Percentiles rank a stretch among this genome's conserved stretches.
These are phyloP conservation scores for Aspergillus brasiliensis DNA, from an alignment of 2,329 filamentous ascomycete species.

Conservation along the genomic window DNA sequence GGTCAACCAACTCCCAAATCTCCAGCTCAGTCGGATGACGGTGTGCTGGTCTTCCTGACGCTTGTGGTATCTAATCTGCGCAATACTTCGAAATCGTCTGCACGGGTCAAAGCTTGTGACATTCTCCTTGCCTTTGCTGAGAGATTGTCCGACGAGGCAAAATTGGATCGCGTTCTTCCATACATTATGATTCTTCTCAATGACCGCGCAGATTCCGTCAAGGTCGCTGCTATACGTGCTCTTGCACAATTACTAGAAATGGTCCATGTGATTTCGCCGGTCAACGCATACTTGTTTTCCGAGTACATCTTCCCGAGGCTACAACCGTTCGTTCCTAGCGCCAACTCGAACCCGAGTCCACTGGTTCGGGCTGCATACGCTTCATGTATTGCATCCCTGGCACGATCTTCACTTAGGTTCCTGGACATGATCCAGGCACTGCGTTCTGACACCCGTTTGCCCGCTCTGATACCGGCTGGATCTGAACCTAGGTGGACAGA, in stretches of 20 bases:
- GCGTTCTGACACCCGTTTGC: conserved; percentile 77
- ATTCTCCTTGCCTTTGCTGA: conserved; percentile 90
- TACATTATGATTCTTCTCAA: conserved; percentile 82
- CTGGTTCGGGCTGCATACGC: conserved; percentile 89
- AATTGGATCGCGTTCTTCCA: conserved; percentile 87
- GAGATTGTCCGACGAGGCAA: conserved; percentile 89
- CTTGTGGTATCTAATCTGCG: conserved; percentile 85
- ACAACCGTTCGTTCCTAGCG: conserved; percentile 58
- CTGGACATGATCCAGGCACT: conserved; percentile 89
- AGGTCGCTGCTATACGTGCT: conserved; percentile 80
- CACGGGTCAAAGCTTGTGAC: conserved; percentile 85
- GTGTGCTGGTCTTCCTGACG: conserved; percentile 87
- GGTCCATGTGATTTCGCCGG: conserved; percentile 80
- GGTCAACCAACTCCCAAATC: conserved; percentile 67
- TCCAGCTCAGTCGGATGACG: conserved; percentile 73
- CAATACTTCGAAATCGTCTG: conserved; percentile 85
- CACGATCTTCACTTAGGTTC: conserved; percentile 80
- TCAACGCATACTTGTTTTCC: conserved; percentile 68
- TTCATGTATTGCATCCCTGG: conserved; percentile 84
- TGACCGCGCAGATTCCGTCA: conserved; percentile 81
- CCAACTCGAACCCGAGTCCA: conserved; percentile 60
- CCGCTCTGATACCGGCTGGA: conserved; percentile 72
- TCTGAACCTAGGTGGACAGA: conserved; percentile 72
- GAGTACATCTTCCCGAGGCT: conserved; percentile 66
- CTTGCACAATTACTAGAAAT: conserved; percentile 86